Evolutionary conservation across 257 asterid species (phyloP).

Genomic region (Verbena officinalis): DNA sequence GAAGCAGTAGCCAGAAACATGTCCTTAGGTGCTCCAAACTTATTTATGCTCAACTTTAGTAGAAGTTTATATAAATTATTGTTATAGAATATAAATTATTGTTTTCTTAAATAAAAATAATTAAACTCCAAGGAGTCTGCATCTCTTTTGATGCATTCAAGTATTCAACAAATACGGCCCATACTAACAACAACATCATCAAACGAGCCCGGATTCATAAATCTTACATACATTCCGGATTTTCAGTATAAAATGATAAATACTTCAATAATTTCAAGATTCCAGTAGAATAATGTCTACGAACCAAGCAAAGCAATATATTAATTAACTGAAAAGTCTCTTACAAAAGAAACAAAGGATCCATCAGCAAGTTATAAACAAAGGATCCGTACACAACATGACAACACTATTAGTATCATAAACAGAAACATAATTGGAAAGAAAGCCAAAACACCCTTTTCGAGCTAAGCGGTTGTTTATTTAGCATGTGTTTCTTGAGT

Average conservation of each 20-base stretch:
- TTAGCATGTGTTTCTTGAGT: conserved; percentile 4
- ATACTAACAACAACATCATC: not conserved
- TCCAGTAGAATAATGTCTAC: not conserved
- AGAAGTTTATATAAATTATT: no score
- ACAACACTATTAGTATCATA: not conserved
- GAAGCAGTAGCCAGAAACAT: no score
- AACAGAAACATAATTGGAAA: not conserved
- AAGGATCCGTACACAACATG: conserved; percentile 12
- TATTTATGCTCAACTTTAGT: no score
- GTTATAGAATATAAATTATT: no score
- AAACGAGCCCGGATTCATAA: not conserved
- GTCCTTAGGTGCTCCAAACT: no score
- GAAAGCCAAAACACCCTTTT: not conserved
- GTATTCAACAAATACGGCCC: not conserved
- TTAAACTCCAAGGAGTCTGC: not conserved
- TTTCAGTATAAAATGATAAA: not conserved
- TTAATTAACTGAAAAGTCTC: no score
- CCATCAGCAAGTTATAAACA: conserved; percentile 20
- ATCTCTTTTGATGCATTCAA: not conserved
- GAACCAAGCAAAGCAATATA: no score
- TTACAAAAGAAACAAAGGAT: no score
- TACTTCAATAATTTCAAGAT: not conserved
- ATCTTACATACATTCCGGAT: not conserved
- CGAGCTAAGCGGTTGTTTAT: not conserved
- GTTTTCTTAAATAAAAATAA: not conserved